These are phyloP conservation scores for Paxillus ammoniavirescens DNA, from an alignment of 768 basidiomycete species.

Conservation along the genomic window DNA sequence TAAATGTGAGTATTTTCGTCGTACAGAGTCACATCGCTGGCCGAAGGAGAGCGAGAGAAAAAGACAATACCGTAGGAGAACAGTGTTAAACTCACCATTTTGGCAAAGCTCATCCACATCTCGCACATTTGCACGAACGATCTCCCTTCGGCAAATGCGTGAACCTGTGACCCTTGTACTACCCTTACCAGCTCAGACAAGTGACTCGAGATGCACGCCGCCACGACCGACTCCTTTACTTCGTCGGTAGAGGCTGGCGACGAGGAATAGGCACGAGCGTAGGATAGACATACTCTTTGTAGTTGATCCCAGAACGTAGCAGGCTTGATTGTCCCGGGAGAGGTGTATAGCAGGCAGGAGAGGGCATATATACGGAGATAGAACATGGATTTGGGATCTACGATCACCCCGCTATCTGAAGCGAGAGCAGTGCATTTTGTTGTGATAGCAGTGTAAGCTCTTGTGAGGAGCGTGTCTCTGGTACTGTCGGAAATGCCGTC, in stretches of 20 bases:
- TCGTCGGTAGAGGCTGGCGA: conserved; percentile 8
- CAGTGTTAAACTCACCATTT: conserved; percentile 43
- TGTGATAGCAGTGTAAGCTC: conserved; percentile 54
- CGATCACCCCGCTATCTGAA: conserved; percentile 15
- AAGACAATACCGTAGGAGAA: neutral
- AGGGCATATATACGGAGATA: conserved; percentile 43
- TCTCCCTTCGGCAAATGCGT: conserved; percentile 45
- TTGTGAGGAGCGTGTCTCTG: conserved; percentile 55
- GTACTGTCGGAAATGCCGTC: conserved; percentile 48
- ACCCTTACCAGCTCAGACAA: conserved; percentile 44
- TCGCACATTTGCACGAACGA: conserved; percentile 67
- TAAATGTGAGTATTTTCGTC: neutral
- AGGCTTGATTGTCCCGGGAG: conserved; percentile 46
- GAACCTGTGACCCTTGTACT: conserved; percentile 37
- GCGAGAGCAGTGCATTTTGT: conserved; percentile 32
- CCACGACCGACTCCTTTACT: conserved; percentile 27
- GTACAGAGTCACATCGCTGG: neutral
- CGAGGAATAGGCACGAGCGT: conserved; percentile 16
- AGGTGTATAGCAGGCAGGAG: conserved; percentile 48
- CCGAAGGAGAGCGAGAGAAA: neutral
- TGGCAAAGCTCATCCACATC: conserved; percentile 68
- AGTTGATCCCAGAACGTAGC: conserved; percentile 72
- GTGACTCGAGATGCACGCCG: conserved; percentile 39
- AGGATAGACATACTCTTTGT: conserved; percentile 45
- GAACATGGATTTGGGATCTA: conserved; percentile 28